Evolutionary conservation across 2,329 filamentous ascomycete species (phyloP).

Genomic region (Pseudogymnoascus sp.): DNA sequence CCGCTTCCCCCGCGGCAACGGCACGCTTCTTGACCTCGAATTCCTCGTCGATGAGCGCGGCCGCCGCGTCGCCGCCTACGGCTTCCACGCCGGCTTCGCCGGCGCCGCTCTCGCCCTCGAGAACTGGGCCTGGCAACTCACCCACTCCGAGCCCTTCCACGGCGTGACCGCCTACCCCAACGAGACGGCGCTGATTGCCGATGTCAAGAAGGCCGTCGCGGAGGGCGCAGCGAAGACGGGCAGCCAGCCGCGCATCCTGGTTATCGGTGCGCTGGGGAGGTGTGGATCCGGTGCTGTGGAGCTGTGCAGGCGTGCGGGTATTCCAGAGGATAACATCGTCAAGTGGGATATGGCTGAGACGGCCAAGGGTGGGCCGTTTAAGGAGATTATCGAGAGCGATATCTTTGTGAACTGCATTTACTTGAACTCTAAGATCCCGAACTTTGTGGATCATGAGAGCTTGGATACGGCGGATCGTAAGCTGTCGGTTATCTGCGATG

Average conservation of each 20-base stretch:
- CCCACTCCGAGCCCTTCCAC: slow-evolving; percentile 59
- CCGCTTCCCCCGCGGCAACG: slow-evolving; percentile 68
- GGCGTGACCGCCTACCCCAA: slow-evolving; percentile 63
- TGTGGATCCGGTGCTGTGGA: slow-evolving; percentile 82
- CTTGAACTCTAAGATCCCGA: slow-evolving; percentile 67
- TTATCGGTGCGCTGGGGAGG: slow-evolving; percentile 77
- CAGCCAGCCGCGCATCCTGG: slow-evolving; percentile 62
- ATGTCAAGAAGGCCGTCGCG: slow-evolving; percentile 65
- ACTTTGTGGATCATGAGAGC: slow-evolving; percentile 67
- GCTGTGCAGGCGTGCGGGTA: slow-evolving; percentile 65
- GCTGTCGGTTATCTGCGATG: slow-evolving; percentile 73
- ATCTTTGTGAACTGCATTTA: slow-evolving; percentile 90
- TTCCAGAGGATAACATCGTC: slow-evolving; percentile 59
- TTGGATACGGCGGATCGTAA: slow-evolving; percentile 61
- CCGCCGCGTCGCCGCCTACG: slow-evolving; percentile 54
- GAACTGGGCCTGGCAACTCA: slow-evolving; percentile 77
- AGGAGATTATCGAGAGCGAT: slow-evolving; percentile 66
- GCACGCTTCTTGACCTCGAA: slow-evolving; percentile 76
- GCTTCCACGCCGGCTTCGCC: slow-evolving; percentile 68
- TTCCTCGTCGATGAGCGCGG: slow-evolving; percentile 70
- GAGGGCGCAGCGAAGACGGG: slow-evolving; percentile 59
- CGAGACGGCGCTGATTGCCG: slow-evolving; percentile 62
- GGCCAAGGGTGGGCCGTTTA: slow-evolving; percentile 58
- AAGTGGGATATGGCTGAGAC: slow-evolving; percentile 75
- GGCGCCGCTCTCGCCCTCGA: slow-evolving; percentile 65